Evolutionary conservation across 2,329 filamentous ascomycete species (phyloP), one percentile per base, ranked within the genome.

Genomic region (Bipolaris sorokiniana): DNA sequence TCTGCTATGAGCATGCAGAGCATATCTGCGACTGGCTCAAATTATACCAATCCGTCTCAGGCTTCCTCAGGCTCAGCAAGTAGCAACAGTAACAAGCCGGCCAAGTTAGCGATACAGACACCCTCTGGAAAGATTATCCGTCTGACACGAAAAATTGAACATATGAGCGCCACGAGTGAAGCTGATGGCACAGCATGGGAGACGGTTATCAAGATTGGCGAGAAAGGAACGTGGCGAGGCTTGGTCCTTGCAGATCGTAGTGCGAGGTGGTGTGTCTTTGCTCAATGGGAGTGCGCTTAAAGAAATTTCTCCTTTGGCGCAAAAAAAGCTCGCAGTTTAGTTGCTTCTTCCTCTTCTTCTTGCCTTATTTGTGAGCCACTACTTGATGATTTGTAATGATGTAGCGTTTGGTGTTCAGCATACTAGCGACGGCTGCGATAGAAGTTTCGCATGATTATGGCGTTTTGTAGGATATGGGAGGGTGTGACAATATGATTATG

Each of bases 101-200:
- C 95, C 5, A 99, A 99, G 77, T 78, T 99, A 51, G 95, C 95
- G 0, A 94, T 99, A 54, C 95, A 99, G 78, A 92, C 90, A 5
- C 95, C 95, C 0, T 90, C 89, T 28, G 95, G 96, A 59, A 98
- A 98, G 80, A 98, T 99, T 66, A 85, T 98, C 57, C 84, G 95
- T 51, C 82, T 96, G 71, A 92, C 92, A 82, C 83, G 90, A 66
- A 94, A 94, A 80, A 90, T 88, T 67, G 89, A 92, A 62, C 82
- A 84, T 68, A 84, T 82, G 71, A 82, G 80, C 59, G 73, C 63
- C 56, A 72, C 61, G 42, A 82, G 83, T 2, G 88, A 89, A 51
- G 87, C 86, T 38, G 87, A 92, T 64, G 90, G 90, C 16, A 90
- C 88, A 38, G 88, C 86, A 5, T 96, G 91, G 91, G 91, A 95